Conservation (phyloP, 2,329 filamentous ascomycete species). For the Penicillium aurantiogriseum region DNA sequence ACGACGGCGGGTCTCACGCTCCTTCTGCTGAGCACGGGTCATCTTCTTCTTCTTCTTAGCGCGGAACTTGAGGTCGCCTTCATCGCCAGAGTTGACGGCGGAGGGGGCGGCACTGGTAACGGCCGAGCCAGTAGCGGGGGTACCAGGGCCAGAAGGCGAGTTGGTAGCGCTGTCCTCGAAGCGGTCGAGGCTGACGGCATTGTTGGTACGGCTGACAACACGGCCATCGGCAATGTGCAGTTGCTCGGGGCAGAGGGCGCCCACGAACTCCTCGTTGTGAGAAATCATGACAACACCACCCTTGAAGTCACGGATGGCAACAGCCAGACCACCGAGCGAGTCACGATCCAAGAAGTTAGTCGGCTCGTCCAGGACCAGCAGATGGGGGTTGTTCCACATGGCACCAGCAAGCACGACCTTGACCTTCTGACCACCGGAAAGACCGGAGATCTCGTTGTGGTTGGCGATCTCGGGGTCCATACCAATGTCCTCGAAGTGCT, state of each 20-base stretch:
- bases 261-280: constrained; percentile 98
- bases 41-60: constrained; percentile 96
- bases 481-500: constrained; percentile 97
- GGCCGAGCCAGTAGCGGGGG: constrained; percentile 58
- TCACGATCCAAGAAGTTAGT: constrained; percentile 99
- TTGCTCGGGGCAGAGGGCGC: constrained; percentile 91
- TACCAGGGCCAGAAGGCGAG: constrained; percentile 48
- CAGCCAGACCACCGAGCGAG: constrained; percentile 92
- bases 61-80: constrained; percentile 88
- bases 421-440: constrained; percentile 97
- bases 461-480: constrained; percentile 97
- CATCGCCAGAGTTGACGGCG: constrained; percentile 75
- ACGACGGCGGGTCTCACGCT: constrained; percentile 80
- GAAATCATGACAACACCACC: constrained; percentile 99
- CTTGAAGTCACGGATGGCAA: constrained; percentile 96
- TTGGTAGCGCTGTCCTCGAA: constrained; percentile 80
- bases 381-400: constrained; percentile 98
- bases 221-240: constrained; percentile 90
- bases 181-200: constrained; percentile 71
- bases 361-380: constrained; percentile 95
- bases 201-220: constrained; percentile 77
- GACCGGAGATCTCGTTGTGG: constrained; percentile 94
- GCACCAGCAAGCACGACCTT: constrained; percentile 96
- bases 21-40: constrained; percentile 94
- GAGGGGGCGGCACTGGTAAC: constrained; percentile 61